These are phyloP conservation scores for Globisporangium paddicum DNA, from an alignment of 352 stramenopile genomes.

Conservation along the genomic window DNA sequence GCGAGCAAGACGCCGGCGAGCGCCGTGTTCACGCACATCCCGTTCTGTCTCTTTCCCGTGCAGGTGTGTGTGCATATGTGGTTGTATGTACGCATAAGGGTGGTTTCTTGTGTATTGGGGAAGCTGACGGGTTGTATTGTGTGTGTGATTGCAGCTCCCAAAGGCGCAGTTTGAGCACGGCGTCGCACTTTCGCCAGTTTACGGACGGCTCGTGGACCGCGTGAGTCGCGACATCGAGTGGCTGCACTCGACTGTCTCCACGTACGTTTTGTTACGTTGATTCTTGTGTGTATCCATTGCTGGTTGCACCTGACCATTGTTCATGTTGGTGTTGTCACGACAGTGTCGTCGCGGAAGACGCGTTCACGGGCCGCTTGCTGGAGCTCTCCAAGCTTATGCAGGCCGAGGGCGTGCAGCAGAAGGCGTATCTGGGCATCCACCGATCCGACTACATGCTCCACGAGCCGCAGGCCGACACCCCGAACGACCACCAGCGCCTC, in stretches of 20 bases:
- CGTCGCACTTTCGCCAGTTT: conserved; percentile 61
- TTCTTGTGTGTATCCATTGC: neutral
- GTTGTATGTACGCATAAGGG: too few relatives aligned
- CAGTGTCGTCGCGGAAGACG: conserved; percentile 78
- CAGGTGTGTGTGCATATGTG: conserved; percentile 21
- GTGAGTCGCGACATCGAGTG: conserved; percentile 78
- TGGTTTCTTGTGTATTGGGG: too few relatives aligned
- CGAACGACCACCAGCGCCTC: conserved; percentile 54
- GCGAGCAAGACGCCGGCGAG: conserved; percentile 16
- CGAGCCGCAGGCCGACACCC: conserved; percentile 36
- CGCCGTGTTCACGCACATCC: conserved; percentile 69
- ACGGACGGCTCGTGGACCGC: conserved; percentile 72
- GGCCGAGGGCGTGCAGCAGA: conserved; percentile 68
- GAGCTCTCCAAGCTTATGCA: conserved; percentile 73
- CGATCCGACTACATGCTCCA: conserved; percentile 96
- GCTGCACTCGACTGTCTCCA: conserved; percentile 66
- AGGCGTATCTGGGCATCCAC: conserved; percentile 85
- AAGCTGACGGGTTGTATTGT: too few relatives aligned
- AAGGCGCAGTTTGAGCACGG: conserved; percentile 61
- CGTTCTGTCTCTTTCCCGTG: conserved; percentile 67
- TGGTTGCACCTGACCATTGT: neutral
- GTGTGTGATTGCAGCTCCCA: conserved; percentile 25
- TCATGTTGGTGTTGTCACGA: neutral
- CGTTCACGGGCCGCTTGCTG: conserved; percentile 81
- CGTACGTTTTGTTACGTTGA: conserved; percentile 7